Percentiles rank a stretch among this genome's conserved stretches.
phyloP scores from a whole-genome alignment of 2,329 filamentous ascomycete species.

The Penicillium occitanis region DNA sequence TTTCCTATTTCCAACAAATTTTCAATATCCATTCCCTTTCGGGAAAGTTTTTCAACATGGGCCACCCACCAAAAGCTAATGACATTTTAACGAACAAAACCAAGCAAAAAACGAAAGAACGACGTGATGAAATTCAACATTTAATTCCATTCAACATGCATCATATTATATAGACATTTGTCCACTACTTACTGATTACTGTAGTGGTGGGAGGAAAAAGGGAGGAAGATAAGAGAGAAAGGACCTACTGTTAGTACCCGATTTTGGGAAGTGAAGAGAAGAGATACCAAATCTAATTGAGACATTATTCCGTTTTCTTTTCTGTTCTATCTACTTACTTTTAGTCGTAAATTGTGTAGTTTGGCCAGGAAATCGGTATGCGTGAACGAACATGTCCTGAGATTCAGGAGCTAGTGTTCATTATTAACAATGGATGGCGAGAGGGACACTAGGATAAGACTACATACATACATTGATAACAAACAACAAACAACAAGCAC shows the following conservation, averaged over 20 bases:
- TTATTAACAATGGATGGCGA: background rate
- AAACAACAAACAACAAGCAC: background rate
- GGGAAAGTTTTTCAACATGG: background rate
- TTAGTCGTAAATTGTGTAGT: background rate
- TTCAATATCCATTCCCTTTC: background rate
- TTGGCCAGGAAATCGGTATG: background rate
- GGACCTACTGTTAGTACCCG: background rate
- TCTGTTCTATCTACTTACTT: background rate
- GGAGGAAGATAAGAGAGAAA: background rate
- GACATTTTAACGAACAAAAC: slow-evolving; percentile 8
- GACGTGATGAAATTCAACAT: slow-evolving; percentile 24
- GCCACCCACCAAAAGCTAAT: slow-evolving; percentile 1
- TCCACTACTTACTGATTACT: background rate
- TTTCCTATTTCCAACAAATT: background rate
- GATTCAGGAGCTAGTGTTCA: background rate
- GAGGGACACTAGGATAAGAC: background rate
- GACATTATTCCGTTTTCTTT: background rate
- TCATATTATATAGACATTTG: slow-evolving; percentile 2
- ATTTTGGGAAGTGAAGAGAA: background rate
- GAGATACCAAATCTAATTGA: background rate
- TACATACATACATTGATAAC: background rate
- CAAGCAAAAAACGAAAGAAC: background rate
- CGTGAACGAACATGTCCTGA: background rate
- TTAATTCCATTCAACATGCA: slow-evolving; percentile 24
- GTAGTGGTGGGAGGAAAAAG: background rate